Conservation (phyloP, 164 flowering plant genomes). For the Hamamelis virginiana region DNA sequence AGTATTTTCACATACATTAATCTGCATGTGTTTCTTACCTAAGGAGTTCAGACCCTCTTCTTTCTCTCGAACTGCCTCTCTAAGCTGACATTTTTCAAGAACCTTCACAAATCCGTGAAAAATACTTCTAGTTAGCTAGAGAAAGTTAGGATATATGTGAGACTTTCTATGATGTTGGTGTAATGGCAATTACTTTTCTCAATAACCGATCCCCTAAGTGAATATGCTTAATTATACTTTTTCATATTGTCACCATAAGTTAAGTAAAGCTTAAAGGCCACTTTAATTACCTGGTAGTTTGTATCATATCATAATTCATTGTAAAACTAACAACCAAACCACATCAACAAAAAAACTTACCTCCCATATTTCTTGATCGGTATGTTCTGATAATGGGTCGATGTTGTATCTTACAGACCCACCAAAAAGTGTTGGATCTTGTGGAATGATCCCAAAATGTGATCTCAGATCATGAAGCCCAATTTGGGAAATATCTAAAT, state of each 20-base stretch:
- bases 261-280: too few species aligned
- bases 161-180: too few species aligned
- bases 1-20: too few species aligned
- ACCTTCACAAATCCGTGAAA: conserved; percentile 30
- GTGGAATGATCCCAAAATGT: conserved; percentile 67
- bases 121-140: too few species aligned
- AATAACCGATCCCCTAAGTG: too few species aligned
- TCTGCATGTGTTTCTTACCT: conserved; percentile 39
- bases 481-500: conserved; percentile 49
- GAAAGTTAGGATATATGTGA: too few species aligned
- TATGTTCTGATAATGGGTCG: conserved; percentile 55
- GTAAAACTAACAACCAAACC: too few species aligned
- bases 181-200: too few species aligned
- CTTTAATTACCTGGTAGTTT: too few species aligned
- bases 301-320: too few species aligned
- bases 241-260: too few species aligned
- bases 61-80: conserved; percentile 53
- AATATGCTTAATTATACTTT: too few species aligned
- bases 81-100: conserved; percentile 66
- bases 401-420: conserved; percentile 69
- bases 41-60: conserved; percentile 46
- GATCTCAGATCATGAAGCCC: conserved; percentile 80
- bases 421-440: conserved; percentile 66
- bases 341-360: conserved; percentile 21
- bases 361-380: conserved; percentile 71